phyloP scores from a whole-genome alignment of 2,329 filamentous ascomycete species.

The Malbranchea zuffiana region DNA sequence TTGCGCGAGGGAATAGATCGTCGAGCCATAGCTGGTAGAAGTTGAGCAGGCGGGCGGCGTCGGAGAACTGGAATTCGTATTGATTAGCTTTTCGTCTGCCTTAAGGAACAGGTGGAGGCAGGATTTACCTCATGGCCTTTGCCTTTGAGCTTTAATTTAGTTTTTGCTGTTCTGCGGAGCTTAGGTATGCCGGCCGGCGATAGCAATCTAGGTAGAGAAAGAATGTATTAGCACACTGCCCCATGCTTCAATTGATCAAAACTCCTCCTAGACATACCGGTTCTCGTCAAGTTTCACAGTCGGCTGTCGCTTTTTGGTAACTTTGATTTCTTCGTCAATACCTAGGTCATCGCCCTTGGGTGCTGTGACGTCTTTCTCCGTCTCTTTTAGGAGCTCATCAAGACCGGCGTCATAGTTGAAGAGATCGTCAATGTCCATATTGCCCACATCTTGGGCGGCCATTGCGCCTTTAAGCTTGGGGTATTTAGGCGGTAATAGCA shows the following conservation, averaged over 20 bases:
- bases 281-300: slow-evolving; percentile 79
- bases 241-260: background rate
- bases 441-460: background rate
- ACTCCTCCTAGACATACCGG: slow-evolving; percentile 38
- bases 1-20: slow-evolving; percentile 86
- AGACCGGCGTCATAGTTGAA: slow-evolving; percentile 63
- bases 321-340: slow-evolving; percentile 75
- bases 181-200: slow-evolving; percentile 75
- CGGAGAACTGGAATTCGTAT: slow-evolving; percentile 83
- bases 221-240: slow-evolving; percentile 9
- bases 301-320: slow-evolving; percentile 65
- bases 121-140: slow-evolving; percentile 74
- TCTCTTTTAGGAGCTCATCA: slow-evolving; percentile 40
- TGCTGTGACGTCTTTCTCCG: slow-evolving; percentile 19
- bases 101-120: background rate
- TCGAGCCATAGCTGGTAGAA: slow-evolving; percentile 97
- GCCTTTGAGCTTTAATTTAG: slow-evolving; percentile 68
- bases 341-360: slow-evolving; percentile 51
- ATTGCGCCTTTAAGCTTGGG: too few relatives aligned
- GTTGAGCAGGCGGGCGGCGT: slow-evolving; percentile 68
- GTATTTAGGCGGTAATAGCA: too few relatives aligned
- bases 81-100: too few relatives aligned
- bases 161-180: slow-evolving; percentile 58
- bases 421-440: slow-evolving; percentile 50
- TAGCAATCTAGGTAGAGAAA: slow-evolving; percentile 51